These are phyloP conservation scores for Aspergillus mulundensis DNA, from an alignment of 495 filamentous ascomycete genomes.

Conservation along the genomic window DNA sequence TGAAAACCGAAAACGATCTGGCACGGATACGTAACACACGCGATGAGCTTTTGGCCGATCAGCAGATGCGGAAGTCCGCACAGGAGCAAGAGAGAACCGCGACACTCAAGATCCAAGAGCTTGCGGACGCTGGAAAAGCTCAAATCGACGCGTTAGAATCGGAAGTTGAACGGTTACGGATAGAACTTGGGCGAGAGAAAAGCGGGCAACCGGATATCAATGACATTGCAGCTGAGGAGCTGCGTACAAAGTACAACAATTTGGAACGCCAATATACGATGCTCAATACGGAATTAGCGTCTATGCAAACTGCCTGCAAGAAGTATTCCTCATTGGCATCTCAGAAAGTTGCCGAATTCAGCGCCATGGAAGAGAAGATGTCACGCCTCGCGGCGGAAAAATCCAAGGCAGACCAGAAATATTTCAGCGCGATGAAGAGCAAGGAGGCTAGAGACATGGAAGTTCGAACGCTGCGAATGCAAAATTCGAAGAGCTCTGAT, in stretches of 20 bases:
- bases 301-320: slow-evolving; percentile 82
- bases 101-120: slow-evolving; percentile 66
- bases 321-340: slow-evolving; percentile 77
- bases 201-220: slow-evolving; percentile 38
- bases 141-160: slow-evolving; percentile 76
- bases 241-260: slow-evolving; percentile 66
- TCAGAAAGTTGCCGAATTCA: slow-evolving; percentile 76
- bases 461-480: slow-evolving; percentile 68
- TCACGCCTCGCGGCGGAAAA: slow-evolving; percentile 78
- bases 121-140: slow-evolving; percentile 68
- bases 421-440: slow-evolving; percentile 89
- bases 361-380: slow-evolving; percentile 73
- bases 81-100: slow-evolving; percentile 72
- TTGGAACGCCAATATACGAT: slow-evolving; percentile 75
- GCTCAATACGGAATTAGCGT: slow-evolving; percentile 79
- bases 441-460: slow-evolving; percentile 78
- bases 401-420: slow-evolving; percentile 94
- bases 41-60: slow-evolving; percentile 80
- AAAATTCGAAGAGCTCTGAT: slow-evolving; percentile 87
- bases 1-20: slow-evolving; percentile 77
- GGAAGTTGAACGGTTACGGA: slow-evolving; percentile 67
- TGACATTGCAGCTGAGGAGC: slow-evolving; percentile 56
- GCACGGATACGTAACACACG: slow-evolving; percentile 74
- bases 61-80: slow-evolving; percentile 70
- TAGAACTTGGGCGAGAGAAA: slow-evolving; percentile 45